These are phyloP conservation scores for Aspergillus sp. DNA, from an alignment of 2,329 filamentous ascomycete species.

Conservation along the genomic window DNA sequence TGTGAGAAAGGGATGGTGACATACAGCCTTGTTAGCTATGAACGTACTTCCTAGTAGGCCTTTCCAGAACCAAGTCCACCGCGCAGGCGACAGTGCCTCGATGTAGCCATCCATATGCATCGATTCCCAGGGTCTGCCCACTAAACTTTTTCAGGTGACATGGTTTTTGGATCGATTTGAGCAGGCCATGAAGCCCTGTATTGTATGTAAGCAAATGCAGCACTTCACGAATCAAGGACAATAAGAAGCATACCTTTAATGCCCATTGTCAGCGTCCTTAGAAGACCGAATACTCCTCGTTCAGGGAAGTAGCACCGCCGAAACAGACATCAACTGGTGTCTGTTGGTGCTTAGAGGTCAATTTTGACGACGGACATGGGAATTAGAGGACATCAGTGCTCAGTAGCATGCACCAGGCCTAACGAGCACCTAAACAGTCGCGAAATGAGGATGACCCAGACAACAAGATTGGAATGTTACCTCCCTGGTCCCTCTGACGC, in stretches of 20 bases:
- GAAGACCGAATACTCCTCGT: slow-evolving; percentile 31
- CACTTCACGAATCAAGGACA: slow-evolving; percentile 2
- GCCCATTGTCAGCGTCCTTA: slow-evolving; percentile 42
- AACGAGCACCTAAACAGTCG: slow-evolving; percentile 6
- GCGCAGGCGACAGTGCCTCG: slow-evolving; percentile 88
- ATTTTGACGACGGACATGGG: neutral
- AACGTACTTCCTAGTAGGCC: slow-evolving; percentile 79
- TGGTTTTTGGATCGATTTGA: slow-evolving; percentile 95
- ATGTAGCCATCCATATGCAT: slow-evolving; percentile 98
- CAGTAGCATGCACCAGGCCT: neutral
- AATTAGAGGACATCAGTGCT: slow-evolving; percentile 7
- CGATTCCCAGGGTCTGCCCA: slow-evolving; percentile 88
- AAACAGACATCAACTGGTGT: slow-evolving; percentile 21
- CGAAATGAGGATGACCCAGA: slow-evolving; percentile 20
- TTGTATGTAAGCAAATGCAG: slow-evolving; percentile 6
- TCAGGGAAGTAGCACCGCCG: slow-evolving; percentile 27
- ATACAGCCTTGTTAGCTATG: neutral
- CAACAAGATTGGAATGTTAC: slow-evolving; percentile 37
- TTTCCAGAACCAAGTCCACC: slow-evolving; percentile 83
- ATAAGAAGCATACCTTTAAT: slow-evolving; percentile 43
- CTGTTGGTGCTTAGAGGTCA: slow-evolving; percentile 9
- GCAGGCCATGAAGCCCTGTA: slow-evolving; percentile 78
- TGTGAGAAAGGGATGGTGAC: slow-evolving; percentile 39
- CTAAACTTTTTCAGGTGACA: slow-evolving; percentile 82
- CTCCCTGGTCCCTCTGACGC: slow-evolving; percentile 32